A percentile compares a stretch with the other conserved stretches of the same genome.
These are phyloP conservation scores for Penicillium sp. DNA, from an alignment of 2,329 filamentous ascomycete genomes.

Conservation along the genomic window DNA sequence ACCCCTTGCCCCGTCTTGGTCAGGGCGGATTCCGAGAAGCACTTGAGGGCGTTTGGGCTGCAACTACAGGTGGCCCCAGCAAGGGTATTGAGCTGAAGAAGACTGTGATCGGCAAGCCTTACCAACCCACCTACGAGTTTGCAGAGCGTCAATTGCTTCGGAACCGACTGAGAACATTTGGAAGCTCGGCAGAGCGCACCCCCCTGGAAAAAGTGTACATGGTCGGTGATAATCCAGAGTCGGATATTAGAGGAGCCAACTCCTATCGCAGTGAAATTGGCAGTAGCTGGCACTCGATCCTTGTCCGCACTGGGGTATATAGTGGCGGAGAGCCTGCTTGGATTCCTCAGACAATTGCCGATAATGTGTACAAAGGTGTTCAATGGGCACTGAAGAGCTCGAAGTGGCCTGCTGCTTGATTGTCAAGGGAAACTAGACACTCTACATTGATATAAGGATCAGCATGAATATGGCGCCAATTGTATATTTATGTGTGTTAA, in stretches of 20 bases:
- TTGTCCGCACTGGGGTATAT: conserved; percentile 82
- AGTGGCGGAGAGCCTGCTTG: conserved; percentile 56
- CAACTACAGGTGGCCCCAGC: conserved; percentile 61
- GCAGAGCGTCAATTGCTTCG: conserved; percentile 71
- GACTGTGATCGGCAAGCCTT: conserved; percentile 80
- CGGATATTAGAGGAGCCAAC: conserved; percentile 87
- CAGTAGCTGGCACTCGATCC: conserved; percentile 72
- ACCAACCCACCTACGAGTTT: conserved; percentile 73
- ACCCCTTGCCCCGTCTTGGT: conserved; percentile 81
- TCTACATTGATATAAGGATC: background rate
- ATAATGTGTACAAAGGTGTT: conserved; percentile 75
- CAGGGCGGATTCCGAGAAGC: conserved; percentile 89
- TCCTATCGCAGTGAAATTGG: conserved; percentile 65
- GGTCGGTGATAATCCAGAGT: conserved; percentile 88
- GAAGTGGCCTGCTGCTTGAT: conserved; percentile 32
- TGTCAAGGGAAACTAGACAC: background rate
- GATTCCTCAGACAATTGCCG: conserved; percentile 64
- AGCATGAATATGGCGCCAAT: background rate
- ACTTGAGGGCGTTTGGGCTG: conserved; percentile 74
- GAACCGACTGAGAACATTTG: conserved; percentile 56
- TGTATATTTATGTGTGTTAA: background rate
- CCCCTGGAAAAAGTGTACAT: conserved; percentile 81
- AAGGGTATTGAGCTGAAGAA: conserved; percentile 59
- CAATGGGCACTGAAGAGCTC: conserved; percentile 68
- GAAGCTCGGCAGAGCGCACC: conserved; percentile 29